phyloP scores from a whole-genome alignment of 2,329 filamentous ascomycete genomes.

The Lachnellula subtilissima region DNA sequence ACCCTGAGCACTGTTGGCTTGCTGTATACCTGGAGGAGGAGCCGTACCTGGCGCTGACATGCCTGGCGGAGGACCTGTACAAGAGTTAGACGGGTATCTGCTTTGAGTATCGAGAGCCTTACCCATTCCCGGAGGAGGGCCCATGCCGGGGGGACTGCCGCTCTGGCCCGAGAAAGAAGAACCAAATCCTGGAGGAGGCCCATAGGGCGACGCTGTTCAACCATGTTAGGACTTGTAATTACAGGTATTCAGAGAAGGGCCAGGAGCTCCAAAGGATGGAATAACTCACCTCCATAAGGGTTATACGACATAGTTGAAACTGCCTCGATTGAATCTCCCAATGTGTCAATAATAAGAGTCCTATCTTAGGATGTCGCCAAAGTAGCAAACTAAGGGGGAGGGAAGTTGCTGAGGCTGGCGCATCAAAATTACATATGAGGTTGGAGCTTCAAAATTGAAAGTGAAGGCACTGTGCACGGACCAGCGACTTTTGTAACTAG shows the following conservation, averaged over 20 bases:
- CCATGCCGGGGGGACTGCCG: constrained; percentile 60
- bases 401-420: constrained; percentile 3
- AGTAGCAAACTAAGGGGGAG: not conserved
- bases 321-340: not conserved
- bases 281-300: constrained; percentile 31
- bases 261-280: not conserved
- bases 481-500: not conserved
- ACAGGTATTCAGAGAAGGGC: not conserved
- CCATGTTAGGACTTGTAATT: constrained; percentile 11
- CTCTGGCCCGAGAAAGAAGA: constrained; percentile 59
- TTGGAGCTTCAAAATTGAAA: constrained; percentile 3
- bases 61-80: constrained; percentile 68
- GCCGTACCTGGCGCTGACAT: constrained; percentile 79
- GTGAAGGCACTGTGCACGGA: not conserved
- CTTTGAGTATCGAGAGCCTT: constrained; percentile 33
- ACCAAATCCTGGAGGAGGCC: constrained; percentile 68
- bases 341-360: not conserved
- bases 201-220: constrained; percentile 49
- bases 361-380: constrained; percentile 1
- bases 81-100: constrained; percentile 10
- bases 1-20: constrained; percentile 67
- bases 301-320: constrained; percentile 31
- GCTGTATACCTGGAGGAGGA: constrained; percentile 72
- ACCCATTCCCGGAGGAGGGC: constrained; percentile 79
- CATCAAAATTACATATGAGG: constrained; percentile 7